These are phyloP conservation scores for Tuctoria greenei DNA, from an alignment of 176 grass and related monocot species.

Conservation along the genomic window DNA sequence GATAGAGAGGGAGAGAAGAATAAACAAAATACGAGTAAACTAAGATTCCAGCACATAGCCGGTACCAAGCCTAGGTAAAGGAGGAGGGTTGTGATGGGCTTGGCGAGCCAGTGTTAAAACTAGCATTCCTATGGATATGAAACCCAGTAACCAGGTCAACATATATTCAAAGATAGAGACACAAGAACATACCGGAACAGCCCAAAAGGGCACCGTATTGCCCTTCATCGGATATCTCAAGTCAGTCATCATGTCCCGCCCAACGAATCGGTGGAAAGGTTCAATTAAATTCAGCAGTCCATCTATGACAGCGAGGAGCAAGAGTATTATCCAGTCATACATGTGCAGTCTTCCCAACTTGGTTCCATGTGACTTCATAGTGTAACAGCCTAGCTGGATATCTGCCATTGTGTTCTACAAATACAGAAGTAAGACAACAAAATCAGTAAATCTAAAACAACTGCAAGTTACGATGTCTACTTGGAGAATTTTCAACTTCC, in stretches of 20 bases:
- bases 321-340: constrained; percentile 89
- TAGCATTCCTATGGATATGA: too few species aligned
- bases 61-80: too few species aligned
- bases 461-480: neutral
- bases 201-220: constrained; percentile 84
- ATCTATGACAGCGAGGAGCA: constrained; percentile 63
- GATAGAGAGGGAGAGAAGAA: too few species aligned
- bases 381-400: constrained; percentile 60
- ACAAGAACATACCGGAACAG: constrained; percentile 63
- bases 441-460: constrained; percentile 22
- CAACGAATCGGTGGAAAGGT: constrained; percentile 83
- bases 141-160: neutral
- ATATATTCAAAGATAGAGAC: constrained; percentile 11
- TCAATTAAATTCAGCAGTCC: constrained; percentile 70
- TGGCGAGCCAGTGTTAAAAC: too few species aligned
- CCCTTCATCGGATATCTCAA: constrained; percentile 74
- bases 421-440: constrained; percentile 31
- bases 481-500: neutral
- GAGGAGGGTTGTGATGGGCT: too few species aligned
- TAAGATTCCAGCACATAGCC: too few species aligned
- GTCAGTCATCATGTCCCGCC: constrained; percentile 87
- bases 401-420: constrained; percentile 61
- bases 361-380: constrained; percentile 69
- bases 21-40: too few species aligned
- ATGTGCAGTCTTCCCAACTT: constrained; percentile 65